Evolutionary conservation across 768 basidiomycete species (phyloP).

Genomic region (Termitomyces sp.): DNA sequence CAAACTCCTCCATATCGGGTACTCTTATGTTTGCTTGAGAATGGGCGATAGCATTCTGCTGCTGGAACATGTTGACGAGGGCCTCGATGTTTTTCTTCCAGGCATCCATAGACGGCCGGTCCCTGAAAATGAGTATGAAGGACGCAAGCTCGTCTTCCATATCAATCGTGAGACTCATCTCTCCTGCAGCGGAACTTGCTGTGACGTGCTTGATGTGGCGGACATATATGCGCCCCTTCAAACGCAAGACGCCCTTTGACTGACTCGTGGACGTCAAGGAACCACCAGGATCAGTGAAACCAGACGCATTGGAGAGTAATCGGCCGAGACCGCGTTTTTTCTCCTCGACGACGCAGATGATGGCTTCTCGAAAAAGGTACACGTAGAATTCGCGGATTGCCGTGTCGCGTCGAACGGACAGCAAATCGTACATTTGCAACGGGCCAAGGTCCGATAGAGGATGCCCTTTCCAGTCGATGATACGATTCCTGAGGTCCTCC

Average conservation of each 20-base stretch:
- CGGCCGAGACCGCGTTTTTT: constrained; percentile 79
- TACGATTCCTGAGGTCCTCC: constrained; percentile 82
- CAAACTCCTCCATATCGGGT: constrained; percentile 70
- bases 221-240: constrained; percentile 95
- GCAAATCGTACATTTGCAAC: constrained; percentile 87
- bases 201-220: constrained; percentile 89
- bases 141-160: constrained; percentile 98
- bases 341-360: constrained; percentile 98
- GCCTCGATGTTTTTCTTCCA: constrained; percentile 84
- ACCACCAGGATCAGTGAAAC: constrained; percentile 44
- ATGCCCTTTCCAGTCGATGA: constrained; percentile 96
- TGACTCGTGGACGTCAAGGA: constrained; percentile 34
- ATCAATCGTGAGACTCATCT: constrained; percentile 92
- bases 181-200: constrained; percentile 69
- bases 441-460: constrained; percentile 84
- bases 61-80: constrained; percentile 69
- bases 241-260: constrained; percentile 69
- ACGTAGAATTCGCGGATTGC: constrained; percentile 93
- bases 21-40: constrained; percentile 35
- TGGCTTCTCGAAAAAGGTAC: constrained; percentile 95
- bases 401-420: constrained; percentile 83
- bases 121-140: constrained; percentile 94
- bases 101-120: constrained; percentile 79
- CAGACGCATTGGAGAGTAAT: constrained; percentile 60
- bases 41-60: constrained; percentile 32